phyloP scores from a whole-genome alignment of 257 asterid species.

The Solanum chaucha region DNA sequence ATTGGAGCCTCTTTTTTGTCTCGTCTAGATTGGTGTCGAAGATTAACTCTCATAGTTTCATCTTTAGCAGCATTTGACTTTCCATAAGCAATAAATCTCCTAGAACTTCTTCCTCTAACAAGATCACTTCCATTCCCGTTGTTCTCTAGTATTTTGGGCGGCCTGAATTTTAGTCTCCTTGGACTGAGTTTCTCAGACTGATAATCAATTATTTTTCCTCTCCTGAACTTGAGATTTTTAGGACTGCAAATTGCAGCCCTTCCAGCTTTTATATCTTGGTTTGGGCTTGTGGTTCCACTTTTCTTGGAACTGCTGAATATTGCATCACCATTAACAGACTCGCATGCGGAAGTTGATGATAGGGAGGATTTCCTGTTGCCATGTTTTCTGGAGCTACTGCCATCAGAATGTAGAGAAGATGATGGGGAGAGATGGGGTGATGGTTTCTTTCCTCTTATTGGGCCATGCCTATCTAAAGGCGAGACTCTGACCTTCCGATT shows the following conservation, averaged over 20 bases:
- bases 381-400: not conserved
- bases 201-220: not conserved
- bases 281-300: not conserved
- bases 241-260: not conserved
- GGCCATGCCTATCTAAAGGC: not conserved
- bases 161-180: not conserved
- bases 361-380: not conserved
- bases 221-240: slow-evolving; percentile 1
- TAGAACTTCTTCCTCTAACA: not conserved
- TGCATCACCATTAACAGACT: not conserved
- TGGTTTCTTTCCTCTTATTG: not conserved
- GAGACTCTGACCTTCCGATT: not conserved
- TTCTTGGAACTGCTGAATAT: not conserved
- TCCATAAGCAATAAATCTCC: not conserved
- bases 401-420: not conserved
- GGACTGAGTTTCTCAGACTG: not conserved
- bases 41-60: not conserved
- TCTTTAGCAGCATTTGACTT: not conserved
- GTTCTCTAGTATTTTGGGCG: not conserved
- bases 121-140: not conserved
- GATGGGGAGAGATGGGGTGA: not conserved
- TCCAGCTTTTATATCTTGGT: not conserved
- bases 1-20: not conserved
- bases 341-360: not conserved
- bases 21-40: not conserved